Percentiles rank a stretch among this genome's conserved stretches.
Conservation (phyloP, 768 basidiomycete species). For the Lactifluus subvellereus region DNA sequence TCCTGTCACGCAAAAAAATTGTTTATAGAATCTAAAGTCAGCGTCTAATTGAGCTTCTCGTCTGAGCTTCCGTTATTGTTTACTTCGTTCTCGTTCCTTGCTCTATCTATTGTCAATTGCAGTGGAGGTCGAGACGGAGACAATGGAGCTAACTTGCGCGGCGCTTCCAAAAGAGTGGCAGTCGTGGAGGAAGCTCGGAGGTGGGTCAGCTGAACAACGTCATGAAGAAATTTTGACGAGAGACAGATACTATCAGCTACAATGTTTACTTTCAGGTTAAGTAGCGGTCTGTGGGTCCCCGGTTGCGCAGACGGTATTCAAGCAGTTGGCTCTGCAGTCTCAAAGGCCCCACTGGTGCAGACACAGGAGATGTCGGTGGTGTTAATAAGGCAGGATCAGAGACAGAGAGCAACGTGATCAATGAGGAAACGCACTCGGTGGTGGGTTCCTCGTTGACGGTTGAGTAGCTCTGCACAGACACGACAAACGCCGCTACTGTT, state of each 20-base stretch:
- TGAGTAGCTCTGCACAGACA: neutral
- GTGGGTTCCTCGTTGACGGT: neutral
- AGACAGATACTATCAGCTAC: constrained; percentile 23
- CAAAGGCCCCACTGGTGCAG: constrained; percentile 37
- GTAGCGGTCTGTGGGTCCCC: constrained; percentile 30
- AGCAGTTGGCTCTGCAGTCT: constrained; percentile 30
- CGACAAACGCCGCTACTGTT: neutral
- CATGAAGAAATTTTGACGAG: neutral
- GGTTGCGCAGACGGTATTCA: constrained; percentile 32
- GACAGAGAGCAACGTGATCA: neutral
- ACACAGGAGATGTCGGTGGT: constrained; percentile 36
- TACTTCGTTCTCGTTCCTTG: too few species aligned
- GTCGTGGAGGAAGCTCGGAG: neutral
- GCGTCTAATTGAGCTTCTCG: too few species aligned
- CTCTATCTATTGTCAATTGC: neutral
- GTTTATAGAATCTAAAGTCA: too few species aligned
- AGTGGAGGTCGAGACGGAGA: neutral
- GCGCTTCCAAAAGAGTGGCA: neutral
- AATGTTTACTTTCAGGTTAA: constrained; percentile 30
- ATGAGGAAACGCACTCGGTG: neutral
- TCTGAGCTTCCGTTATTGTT: neutral
- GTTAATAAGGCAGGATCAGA: neutral
- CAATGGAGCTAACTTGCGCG: neutral
- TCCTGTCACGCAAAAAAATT: too few species aligned
- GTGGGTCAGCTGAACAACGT: neutral